Conservation (phyloP, 257 asterid genomes). For the Verbascum thapsus region DNA sequence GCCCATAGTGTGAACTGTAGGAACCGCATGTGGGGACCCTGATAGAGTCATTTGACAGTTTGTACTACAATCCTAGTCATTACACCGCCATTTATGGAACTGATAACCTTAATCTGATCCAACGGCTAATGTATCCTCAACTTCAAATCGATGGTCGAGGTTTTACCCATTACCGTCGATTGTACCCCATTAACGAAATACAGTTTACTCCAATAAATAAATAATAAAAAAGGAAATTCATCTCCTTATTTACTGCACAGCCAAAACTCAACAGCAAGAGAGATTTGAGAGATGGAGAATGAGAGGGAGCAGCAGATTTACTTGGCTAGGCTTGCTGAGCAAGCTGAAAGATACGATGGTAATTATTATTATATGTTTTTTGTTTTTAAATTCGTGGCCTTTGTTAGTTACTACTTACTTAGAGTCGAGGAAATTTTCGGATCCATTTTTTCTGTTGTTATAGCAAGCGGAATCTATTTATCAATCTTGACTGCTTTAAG, state of each 20-base stretch:
- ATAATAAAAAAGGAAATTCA: no score
- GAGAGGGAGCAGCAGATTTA: conserved; percentile 66
- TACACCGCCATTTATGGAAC: conserved; percentile 21
- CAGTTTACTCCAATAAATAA: no score
- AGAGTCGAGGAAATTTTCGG: neutral
- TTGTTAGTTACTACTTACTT: no score
- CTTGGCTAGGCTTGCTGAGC: conserved; percentile 78
- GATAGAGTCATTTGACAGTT: conserved; percentile 22
- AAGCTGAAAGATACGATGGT: conserved; percentile 86
- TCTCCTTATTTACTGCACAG: no score
- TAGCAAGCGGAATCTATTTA: no score
- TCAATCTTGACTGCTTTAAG: no score
- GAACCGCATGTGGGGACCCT: conserved; percentile 25
- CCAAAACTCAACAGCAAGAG: no score
- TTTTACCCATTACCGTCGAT: conserved; percentile 4
- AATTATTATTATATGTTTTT: neutral
- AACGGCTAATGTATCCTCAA: conserved; percentile 19
- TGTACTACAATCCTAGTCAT: conserved; percentile 26
- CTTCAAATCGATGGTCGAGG: conserved; percentile 10
- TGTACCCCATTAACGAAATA: no score
- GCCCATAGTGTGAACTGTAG: neutral
- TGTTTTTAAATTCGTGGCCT: no score
- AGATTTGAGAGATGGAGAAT: conserved; percentile 57
- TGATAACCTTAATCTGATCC: conserved; percentile 37
- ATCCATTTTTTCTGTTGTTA: neutral